phyloP scores from a whole-genome alignment of 768 basidiomycete species.

The Nidula microcarpa region DNA sequence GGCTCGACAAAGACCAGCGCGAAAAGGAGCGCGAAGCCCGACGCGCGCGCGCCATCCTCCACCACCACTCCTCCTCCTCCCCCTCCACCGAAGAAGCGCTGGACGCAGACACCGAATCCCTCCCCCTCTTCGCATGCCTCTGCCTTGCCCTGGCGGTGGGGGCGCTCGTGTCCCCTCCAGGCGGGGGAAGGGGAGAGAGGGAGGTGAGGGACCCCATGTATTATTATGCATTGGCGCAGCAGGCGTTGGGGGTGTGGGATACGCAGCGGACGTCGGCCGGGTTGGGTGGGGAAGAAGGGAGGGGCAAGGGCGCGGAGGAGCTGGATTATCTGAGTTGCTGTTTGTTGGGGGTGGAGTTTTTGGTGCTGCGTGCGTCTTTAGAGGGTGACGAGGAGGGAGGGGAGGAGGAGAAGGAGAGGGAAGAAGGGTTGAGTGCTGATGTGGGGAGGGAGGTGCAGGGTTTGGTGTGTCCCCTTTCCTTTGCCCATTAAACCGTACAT shows the following conservation, averaged over 20 bases:
- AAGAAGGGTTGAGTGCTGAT: constrained; percentile 28
- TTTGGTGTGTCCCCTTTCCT: too few species aligned
- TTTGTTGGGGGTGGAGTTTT: constrained; percentile 48
- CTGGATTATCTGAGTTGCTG: constrained; percentile 59
- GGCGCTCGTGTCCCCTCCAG: not conserved
- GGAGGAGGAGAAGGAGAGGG: constrained; percentile 4
- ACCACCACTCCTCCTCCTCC: constrained; percentile 3
- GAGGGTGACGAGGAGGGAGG: not conserved
- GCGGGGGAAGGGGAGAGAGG: not conserved
- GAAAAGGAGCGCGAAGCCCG: constrained; percentile 8
- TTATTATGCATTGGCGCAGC: constrained; percentile 31
- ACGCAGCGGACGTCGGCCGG: constrained; percentile 11
- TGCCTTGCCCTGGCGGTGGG: not conserved
- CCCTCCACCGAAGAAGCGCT: constrained; percentile 6
- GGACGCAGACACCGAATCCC: not conserved
- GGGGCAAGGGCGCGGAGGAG: constrained; percentile 19
- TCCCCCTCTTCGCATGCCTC: not conserved
- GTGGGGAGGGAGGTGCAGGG: too few species aligned
- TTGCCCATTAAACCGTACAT: too few species aligned
- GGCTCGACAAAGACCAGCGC: not conserved
- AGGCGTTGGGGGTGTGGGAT: constrained; percentile 36
- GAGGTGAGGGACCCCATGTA: constrained; percentile 20
- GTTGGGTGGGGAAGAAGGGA: constrained; percentile 2
- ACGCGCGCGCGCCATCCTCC: not conserved
- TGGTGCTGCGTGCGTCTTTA: constrained; percentile 9